Evolutionary conservation across 371 early-diverging fungal genomes (phyloP), one percentile per base, ranked within the genome.

Genomic region (Circinella minor): DNA sequence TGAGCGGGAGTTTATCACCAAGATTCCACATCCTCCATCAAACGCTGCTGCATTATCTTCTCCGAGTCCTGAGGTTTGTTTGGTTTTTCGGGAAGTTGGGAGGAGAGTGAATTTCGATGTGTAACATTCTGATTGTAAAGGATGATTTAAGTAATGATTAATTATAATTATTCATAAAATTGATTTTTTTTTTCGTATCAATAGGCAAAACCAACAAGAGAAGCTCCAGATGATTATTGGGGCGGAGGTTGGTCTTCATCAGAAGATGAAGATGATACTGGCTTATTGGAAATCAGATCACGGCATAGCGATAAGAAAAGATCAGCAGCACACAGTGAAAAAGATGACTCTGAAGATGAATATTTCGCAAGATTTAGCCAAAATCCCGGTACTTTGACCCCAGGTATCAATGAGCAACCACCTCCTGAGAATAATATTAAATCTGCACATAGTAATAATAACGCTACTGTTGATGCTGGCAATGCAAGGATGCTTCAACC

Each of bases 231-330:
- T 7, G 85, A 75, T 65, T 84, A 85, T 62, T 85, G 85, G 82
- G 82, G 82, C 6, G 79, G 82, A 4, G 79, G 77, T 17, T 85
- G 85, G 82, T 81, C 82, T 15, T 79, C 80, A 4, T 79, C 51
- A 51, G 51, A 51, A 51, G 51, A 51, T n/a, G 51, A 51, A 43
- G 85, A 85, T 62, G 78, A 55, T 20, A 66, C 72, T 17, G n/a
- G 69, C 36, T 46, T 60, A 65, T 18, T 69, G 38, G 39, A 69
- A 46, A 61, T 46, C 47, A 72, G 27, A 34, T 65, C 71, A 3
- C 47, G 60, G 27, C 4, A 39, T 15, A 59, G 57, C 48, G 59
- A 57, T n/a, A 36, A 27, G 37, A 39, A 48, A 37, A 39, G 34
- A 3, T 43, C 43, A 43, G 43, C 6, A 47, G 48, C 13, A 47